phyloP scores from a whole-genome alignment of 139 green algal species.

The Closterium sp. region DNA sequence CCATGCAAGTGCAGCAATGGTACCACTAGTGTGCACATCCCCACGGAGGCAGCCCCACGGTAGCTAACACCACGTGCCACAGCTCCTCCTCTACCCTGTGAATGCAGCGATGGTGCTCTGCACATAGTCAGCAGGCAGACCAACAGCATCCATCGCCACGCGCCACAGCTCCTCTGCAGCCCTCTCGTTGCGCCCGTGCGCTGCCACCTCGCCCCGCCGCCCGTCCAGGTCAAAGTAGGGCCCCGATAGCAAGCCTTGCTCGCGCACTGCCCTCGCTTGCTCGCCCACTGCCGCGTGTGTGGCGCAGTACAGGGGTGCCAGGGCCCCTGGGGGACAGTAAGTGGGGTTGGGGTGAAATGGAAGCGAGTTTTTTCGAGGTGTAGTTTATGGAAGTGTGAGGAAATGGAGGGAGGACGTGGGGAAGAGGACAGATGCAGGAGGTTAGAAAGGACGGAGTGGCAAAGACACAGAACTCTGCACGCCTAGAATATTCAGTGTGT shows the following conservation, averaged over 20 bases:
- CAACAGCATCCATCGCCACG: background rate
- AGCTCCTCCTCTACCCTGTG: too few species aligned
- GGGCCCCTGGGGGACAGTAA: constrained; percentile 6
- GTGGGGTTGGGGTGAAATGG: background rate
- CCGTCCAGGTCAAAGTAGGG: constrained; percentile 19
- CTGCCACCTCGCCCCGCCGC: background rate
- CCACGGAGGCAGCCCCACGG: too few species aligned
- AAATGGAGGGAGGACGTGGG: background rate
- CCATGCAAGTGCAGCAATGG: too few species aligned
- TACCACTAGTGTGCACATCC: too few species aligned
- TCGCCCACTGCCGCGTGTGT: constrained; percentile 8
- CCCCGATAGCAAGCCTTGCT: background rate
- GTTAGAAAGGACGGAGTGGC: too few species aligned
- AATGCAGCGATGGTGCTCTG: too few species aligned
- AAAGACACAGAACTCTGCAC: background rate
- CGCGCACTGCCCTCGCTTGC: constrained; percentile 3
- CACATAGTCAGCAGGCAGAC: background rate
- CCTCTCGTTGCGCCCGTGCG: background rate
- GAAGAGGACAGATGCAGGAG: background rate
- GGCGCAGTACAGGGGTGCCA: constrained; percentile 21
- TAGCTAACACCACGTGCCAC: too few species aligned
- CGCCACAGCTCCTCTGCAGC: background rate
- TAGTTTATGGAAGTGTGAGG: background rate
- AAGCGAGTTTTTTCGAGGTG: background rate
- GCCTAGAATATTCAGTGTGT: background rate